These are phyloP conservation scores for Farysia itapuensis DNA, from an alignment of 1,284 basidiomycete species.

Conservation along the genomic window DNA sequence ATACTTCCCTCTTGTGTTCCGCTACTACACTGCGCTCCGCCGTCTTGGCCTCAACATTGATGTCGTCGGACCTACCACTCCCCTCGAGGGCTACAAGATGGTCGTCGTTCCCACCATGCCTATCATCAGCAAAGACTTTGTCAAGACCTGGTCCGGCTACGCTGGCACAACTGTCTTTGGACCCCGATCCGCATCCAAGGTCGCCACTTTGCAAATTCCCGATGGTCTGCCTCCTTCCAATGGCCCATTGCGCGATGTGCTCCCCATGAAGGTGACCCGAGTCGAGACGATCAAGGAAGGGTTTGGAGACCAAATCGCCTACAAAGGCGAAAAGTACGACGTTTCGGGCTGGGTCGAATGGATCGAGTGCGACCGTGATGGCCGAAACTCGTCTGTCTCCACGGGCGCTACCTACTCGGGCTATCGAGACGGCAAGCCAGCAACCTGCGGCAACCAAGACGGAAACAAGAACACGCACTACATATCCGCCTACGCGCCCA, in stretches of 20 bases:
- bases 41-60: conserved; percentile 39
- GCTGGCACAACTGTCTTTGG: conserved; percentile 31
- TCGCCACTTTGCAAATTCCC: conserved; percentile 30
- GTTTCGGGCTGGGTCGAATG: conserved; percentile 39
- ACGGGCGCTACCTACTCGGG: conserved; percentile 20
- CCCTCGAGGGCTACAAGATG: conserved; percentile 33
- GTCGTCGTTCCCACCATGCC: conserved; percentile 37
- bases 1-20: conserved; percentile 29
- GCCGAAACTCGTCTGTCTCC: conserved; percentile 15
- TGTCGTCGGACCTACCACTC: conserved; percentile 20
- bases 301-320: conserved; percentile 28
- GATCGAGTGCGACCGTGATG: conserved; percentile 38
- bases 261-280: conserved; percentile 32
- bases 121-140: conserved; percentile 24
- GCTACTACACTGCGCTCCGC: conserved; percentile 36
- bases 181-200: conserved; percentile 33
- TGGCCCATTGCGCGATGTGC: conserved; percentile 20
- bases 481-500: conserved; percentile 30
- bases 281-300: conserved; percentile 32
- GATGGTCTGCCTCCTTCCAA: conserved; percentile 31
- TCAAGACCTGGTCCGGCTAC: conserved; percentile 15
- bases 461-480: conserved; percentile 31
- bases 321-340: conserved; percentile 23
- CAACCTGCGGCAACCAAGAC: conserved; percentile 26
- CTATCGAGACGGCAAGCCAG: conserved; percentile 29